Percentiles rank a stretch among this genome's conserved stretches.
Conservation (phyloP, 2,329 filamentous ascomycete genomes). For the Calonectria hawksworthii region DNA sequence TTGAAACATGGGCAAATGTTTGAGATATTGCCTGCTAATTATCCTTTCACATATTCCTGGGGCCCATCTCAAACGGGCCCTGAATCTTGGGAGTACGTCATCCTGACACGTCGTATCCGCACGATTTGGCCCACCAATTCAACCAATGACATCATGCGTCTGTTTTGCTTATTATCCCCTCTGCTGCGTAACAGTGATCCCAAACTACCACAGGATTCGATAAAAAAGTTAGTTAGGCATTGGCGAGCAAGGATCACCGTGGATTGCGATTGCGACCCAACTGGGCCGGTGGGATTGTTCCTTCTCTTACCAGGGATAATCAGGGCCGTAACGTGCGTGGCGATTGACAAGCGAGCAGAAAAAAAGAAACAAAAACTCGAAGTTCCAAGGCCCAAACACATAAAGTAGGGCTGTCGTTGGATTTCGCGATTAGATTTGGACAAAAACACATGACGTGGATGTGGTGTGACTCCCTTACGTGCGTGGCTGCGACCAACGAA, state of each 20-base stretch:
- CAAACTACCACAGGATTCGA: not conserved
- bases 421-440: not conserved
- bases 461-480: too few species aligned
- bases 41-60: not conserved
- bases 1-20: not conserved
- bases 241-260: not conserved
- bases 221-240: not conserved
- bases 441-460: not conserved
- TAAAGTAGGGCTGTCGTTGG: too few species aligned
- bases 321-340: not conserved
- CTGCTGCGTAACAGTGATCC: not conserved
- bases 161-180: not conserved
- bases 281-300: not conserved
- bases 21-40: not conserved
- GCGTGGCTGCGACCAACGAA: not conserved
- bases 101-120: not conserved
- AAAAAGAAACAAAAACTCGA: not conserved
- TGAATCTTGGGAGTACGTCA: not conserved
- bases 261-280: not conserved
- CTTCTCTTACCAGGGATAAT: not conserved
- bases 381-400: not conserved
- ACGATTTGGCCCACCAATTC: not conserved
- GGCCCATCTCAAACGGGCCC: not conserved
- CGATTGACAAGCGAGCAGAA: not conserved
- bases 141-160: conserved; percentile 9